phyloP scores from a whole-genome alignment of 78 protist genomes.

The Ministeria vibrans region DNA sequence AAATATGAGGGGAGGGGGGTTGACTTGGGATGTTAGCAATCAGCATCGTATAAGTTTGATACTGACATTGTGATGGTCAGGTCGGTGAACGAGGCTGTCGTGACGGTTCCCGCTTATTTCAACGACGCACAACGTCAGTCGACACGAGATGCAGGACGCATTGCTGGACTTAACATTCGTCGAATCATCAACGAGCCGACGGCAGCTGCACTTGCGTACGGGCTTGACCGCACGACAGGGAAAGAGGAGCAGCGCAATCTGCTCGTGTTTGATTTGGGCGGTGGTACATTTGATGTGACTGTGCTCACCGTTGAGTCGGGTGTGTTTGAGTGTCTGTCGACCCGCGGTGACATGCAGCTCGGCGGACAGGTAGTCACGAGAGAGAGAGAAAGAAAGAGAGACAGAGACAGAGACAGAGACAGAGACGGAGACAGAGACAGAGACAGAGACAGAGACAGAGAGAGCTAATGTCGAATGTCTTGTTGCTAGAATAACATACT shows the following conservation, averaged over 20 bases:
- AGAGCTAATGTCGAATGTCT: too few species aligned
- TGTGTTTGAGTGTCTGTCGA: conserved; percentile 93
- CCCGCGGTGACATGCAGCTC: conserved; percentile 97
- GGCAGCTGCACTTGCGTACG: conserved; percentile 92
- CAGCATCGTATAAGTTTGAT: too few species aligned
- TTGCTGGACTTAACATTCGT: conserved; percentile 92
- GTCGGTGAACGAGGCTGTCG: conserved; percentile 81
- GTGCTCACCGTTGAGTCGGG: conserved; percentile 92
- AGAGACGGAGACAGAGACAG: too few species aligned
- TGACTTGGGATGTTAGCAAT: too few species aligned
- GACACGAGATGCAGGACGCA: conserved; percentile 97
- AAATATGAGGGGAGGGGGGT: too few species aligned
- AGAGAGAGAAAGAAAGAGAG: too few species aligned
- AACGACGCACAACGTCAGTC: conserved; percentile 98
- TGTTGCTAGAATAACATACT: too few species aligned
- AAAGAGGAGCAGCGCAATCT: conserved; percentile 40
- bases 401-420: too few species aligned
- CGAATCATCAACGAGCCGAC: conserved; percentile 99
- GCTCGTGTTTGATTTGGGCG: conserved; percentile 98
- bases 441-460: too few species aligned
- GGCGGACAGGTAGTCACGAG: conserved; percentile 99
- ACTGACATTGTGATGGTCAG: too few species aligned
- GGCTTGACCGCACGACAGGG: too few species aligned
- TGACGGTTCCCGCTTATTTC: conserved; percentile 99
- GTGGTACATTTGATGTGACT: conserved; percentile 99